A percentile compares a stretch with the other conserved stretches of the same genome.
phyloP scores from a whole-genome alignment of 306 rosid species.

The Psophocarpus tetragonolobus region DNA sequence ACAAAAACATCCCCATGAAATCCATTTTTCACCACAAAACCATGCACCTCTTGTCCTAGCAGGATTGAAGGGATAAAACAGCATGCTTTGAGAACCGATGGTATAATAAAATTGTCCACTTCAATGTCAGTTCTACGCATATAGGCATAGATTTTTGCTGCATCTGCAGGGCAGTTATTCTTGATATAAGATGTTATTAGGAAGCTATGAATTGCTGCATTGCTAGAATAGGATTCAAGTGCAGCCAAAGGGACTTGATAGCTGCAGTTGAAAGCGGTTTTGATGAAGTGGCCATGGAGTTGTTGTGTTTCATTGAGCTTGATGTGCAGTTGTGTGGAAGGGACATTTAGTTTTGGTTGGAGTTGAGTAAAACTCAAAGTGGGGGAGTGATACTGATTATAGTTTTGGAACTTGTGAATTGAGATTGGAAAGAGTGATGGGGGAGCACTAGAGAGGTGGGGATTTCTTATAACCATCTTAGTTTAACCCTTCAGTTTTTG shows the following conservation, averaged over 20 bases:
- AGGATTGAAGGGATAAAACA: conserved; percentile 31
- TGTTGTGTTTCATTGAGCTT: conserved; percentile 53
- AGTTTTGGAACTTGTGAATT: conserved; percentile 23
- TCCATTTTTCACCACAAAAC: conserved; percentile 56
- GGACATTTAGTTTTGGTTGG: conserved; percentile 20
- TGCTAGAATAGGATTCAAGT: conserved; percentile 43
- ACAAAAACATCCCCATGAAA: conserved; percentile 47
- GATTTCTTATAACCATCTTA: conserved; percentile 37
- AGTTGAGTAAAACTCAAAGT: conserved; percentile 31
- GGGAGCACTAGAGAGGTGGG: conserved; percentile 22
- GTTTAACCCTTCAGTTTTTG: conserved; percentile 50
- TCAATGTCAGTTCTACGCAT: conserved; percentile 50
- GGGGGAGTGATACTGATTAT: conserved; percentile 18
- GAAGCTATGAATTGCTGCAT: conserved; percentile 54
- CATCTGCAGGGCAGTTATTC: conserved; percentile 46
- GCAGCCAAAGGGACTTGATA: conserved; percentile 33
- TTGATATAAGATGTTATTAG: conserved; percentile 59
- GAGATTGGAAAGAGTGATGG: conserved; percentile 37
- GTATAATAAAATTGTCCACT: conserved; percentile 60
- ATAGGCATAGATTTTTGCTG: conserved; percentile 44
- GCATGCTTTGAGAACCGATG: conserved; percentile 77
- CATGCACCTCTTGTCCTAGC: conserved; percentile 60
- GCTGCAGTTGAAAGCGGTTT: conserved; percentile 43
- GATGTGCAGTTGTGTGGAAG: conserved; percentile 8
- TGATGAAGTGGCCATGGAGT: conserved; percentile 63